These are phyloP conservation scores for Lichtheimia hyalospora DNA, from an alignment of 371 early-diverging fungal genomes.

Conservation along the genomic window DNA sequence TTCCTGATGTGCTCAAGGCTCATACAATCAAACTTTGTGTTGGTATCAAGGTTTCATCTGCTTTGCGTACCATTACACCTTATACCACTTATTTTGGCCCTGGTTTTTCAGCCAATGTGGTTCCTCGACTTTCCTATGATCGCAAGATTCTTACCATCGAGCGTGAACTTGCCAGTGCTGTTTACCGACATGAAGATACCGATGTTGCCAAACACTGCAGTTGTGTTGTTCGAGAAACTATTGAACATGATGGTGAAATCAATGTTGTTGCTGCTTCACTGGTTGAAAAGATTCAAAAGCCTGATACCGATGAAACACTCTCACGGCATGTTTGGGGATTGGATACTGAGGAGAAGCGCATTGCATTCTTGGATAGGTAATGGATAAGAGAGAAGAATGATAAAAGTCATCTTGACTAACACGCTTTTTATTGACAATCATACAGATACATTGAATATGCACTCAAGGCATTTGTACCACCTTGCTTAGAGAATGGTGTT, in stretches of 20 bases:
- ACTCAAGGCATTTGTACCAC: conserved; percentile 66
- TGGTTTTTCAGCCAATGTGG: conserved; percentile 53
- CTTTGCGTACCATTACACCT: conserved; percentile 74
- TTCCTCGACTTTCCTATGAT: conserved; percentile 48
- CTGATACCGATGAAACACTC: conserved; percentile 49
- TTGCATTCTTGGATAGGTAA: conserved; percentile 53
- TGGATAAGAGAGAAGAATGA: neutral
- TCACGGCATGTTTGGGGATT: conserved; percentile 55
- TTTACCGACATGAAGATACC: conserved; percentile 50
- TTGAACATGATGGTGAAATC: conserved; percentile 48
- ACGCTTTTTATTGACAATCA: neutral
- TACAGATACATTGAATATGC: conserved; percentile 45
- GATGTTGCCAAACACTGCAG: conserved; percentile 71
- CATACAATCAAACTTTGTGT: conserved; percentile 63
- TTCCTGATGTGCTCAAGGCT: conserved; percentile 42
- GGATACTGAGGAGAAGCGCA: conserved; percentile 52
- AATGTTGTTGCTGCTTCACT: conserved; percentile 68
- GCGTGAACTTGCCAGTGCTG: conserved; percentile 62
- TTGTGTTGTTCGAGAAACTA: conserved; percentile 62
- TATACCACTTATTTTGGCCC: conserved; percentile 71
- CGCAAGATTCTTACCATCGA: conserved; percentile 40
- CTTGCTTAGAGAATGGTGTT: conserved; percentile 64
- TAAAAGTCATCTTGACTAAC: too few species aligned
- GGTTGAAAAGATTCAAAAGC: conserved; percentile 55
- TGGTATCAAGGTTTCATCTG: conserved; percentile 71